Evolutionary conservation across 1,284 basidiomycete species (phyloP).

Genomic region (Bondarzewia mesenterica): DNA sequence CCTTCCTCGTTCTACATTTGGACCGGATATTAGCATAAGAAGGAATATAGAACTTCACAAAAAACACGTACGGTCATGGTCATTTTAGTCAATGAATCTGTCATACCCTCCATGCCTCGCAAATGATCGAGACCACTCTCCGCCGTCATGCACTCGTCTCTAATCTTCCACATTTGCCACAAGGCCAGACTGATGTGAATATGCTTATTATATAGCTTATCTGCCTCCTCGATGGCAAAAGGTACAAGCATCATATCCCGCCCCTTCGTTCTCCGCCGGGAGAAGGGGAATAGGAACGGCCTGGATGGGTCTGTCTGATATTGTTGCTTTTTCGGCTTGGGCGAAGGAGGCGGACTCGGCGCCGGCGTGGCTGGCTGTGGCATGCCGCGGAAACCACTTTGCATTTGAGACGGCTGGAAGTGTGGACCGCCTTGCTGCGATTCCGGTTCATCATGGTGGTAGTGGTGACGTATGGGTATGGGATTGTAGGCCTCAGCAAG

Average conservation of each 20-base stretch:
- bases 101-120: slow-evolving; percentile 49
- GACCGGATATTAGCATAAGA: not conserved
- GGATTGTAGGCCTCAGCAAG: slow-evolving; percentile 90
- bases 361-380: slow-evolving; percentile 79
- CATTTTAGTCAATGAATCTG: slow-evolving; percentile 20
- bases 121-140: slow-evolving; percentile 87
- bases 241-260: slow-evolving; percentile 70
- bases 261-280: slow-evolving; percentile 34
- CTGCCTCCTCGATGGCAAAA: slow-evolving; percentile 93
- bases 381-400: slow-evolving; percentile 37
- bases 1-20: slow-evolving; percentile 44
- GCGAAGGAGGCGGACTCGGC: slow-evolving; percentile 81
- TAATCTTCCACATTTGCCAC: slow-evolving; percentile 90
- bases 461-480: slow-evolving; percentile 87
- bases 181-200: slow-evolving; percentile 87
- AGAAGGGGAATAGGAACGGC: slow-evolving; percentile 96
- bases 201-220: slow-evolving; percentile 83
- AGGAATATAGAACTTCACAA: no score
- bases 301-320: slow-evolving; percentile 96
- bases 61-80: no score
- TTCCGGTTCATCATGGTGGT: slow-evolving; percentile 73
- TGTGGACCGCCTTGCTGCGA: slow-evolving; percentile 30
- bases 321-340: slow-evolving; percentile 95
- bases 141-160: slow-evolving; percentile 90
- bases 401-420: slow-evolving; percentile 25